Base-by-base conservation (phyloP, 1,284 basidiomycete genomes). In the Phellinidium pouzarii region DNA sequence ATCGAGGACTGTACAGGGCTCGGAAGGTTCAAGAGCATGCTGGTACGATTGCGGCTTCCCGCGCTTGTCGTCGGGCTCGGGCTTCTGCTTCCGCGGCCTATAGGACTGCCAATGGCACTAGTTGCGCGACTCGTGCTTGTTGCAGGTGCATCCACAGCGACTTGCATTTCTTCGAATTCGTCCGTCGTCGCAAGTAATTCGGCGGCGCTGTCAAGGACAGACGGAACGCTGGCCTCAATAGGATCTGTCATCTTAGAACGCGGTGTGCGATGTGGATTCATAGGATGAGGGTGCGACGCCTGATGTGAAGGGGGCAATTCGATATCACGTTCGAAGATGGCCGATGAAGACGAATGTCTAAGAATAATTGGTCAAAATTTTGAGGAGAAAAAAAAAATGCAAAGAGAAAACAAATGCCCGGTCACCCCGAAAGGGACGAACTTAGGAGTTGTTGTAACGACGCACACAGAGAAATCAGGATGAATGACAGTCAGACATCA, bases 281-380 rank as follows among this genome's bases (percentile, higher is more conserved):
- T 62, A 6, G 66, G 67, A 62, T 74, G 76, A 56, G 71, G 67
- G 34, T 47, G 50, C 19, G 48, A 43, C 40, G 34, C 38, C 62
- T 52, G 51, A 26, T 55, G 62, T 50, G 75, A 67, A 0, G 75
- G 67, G 0, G 78, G 76, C 20, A 82, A 79, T 60, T 89, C 87
- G 58, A 90, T 87, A 63, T 90, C 87, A 42, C 87, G 80, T 66
- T 89, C 86, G 54, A 90, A 90, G 52, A 89, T 90, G 44, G 86
- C 87, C 1, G 84, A 87, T 0, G 84, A 86, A 0, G 83, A 85
- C 0, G 84, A 87, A 60, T 84, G 84, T 6, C 84, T 87, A 64
- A 44, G 12, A 42, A 19, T 20, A 54, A 36, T 43, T 22, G 42
- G 50, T 43, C n/a, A n/a, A 31, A 43, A 23, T 56, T 26, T 27